These are phyloP conservation scores for Populus ilicifolia DNA, from an alignment of 345 rosid species.

Conservation along the genomic window DNA sequence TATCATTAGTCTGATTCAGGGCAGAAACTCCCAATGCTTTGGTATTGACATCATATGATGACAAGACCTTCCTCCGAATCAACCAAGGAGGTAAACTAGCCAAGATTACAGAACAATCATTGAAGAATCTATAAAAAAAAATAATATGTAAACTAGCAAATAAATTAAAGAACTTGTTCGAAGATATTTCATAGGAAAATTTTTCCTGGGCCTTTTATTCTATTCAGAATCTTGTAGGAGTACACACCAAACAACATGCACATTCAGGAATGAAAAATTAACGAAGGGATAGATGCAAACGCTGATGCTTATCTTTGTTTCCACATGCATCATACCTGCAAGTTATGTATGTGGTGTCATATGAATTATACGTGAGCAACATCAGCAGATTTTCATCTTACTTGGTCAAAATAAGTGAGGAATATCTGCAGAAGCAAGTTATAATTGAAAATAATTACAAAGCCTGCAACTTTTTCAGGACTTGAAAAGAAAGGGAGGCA, in stretches of 20 bases:
- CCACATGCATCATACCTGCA: not conserved
- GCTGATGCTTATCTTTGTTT: not conserved
- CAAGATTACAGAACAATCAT: constrained; percentile 12
- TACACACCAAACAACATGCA: not conserved
- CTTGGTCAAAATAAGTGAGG: no score
- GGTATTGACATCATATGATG: constrained; percentile 40
- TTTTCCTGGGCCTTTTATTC: not conserved
- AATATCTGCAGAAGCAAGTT: no score
- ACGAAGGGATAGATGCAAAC: not conserved
- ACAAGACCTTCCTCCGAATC: constrained; percentile 46
- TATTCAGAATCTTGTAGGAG: not conserved
- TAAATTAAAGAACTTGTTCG: not conserved
- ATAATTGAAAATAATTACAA: no score
- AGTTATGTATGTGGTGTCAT: not conserved
- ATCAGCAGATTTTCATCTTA: not conserved
- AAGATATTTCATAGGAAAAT: not conserved
- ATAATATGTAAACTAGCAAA: not conserved
- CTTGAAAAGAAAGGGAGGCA: not conserved
- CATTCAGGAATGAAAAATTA: not conserved
- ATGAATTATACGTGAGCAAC: no score
- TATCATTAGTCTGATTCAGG: constrained; percentile 36
- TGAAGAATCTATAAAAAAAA: not conserved
- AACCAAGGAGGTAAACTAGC: constrained; percentile 34
- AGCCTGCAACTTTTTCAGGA: no score
- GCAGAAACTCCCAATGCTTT: constrained; percentile 37